These are phyloP conservation scores for Rubroboletus satanas DNA, from an alignment of 768 basidiomycete genomes.

Conservation along the genomic window DNA sequence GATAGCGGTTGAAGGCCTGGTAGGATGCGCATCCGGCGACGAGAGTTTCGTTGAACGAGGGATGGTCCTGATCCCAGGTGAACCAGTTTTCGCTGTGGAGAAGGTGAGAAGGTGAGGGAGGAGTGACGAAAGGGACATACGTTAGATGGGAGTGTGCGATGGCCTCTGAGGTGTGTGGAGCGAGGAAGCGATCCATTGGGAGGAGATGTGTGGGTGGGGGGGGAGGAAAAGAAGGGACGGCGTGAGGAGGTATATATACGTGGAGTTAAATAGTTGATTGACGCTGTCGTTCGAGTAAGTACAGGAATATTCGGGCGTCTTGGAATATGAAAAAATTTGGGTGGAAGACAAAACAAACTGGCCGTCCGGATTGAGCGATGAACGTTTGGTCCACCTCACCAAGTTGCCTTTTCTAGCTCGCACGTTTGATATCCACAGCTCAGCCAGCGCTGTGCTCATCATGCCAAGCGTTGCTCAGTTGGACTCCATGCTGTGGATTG, in stretches of 20 bases:
- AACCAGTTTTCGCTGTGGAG: conserved; percentile 58
- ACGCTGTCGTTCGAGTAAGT: too few species aligned
- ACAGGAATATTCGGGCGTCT: too few species aligned
- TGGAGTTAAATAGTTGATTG: neutral
- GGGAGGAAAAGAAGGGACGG: neutral
- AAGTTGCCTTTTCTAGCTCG: conserved; percentile 23
- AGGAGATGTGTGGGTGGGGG: too few species aligned
- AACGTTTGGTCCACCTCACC: conserved; percentile 13
- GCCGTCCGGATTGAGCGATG: conserved; percentile 3
- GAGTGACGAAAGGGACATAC: conserved; percentile 37
- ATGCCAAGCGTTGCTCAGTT: too few species aligned
- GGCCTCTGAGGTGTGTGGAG: conserved; percentile 72
- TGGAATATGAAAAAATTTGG: neutral
- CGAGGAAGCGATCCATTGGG: conserved; percentile 70
- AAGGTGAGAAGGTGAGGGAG: conserved; percentile 13
- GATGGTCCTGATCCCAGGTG: conserved; percentile 68
- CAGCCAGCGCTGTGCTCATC: neutral
- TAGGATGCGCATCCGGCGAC: conserved; percentile 80
- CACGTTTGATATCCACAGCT: conserved; percentile 24
- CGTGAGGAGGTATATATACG: conserved; percentile 5
- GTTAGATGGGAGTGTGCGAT: conserved; percentile 62
- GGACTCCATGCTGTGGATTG: too few species aligned
- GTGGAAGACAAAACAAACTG: neutral
- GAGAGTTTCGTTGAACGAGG: conserved; percentile 66
- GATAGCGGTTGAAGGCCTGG: conserved; percentile 70